A percentile compares a stretch with the other conserved stretches of the same genome.
These are phyloP conservation scores for Colletotrichum neosansevieriae DNA, from an alignment of 2,329 filamentous ascomycete genomes.

Conservation along the genomic window DNA sequence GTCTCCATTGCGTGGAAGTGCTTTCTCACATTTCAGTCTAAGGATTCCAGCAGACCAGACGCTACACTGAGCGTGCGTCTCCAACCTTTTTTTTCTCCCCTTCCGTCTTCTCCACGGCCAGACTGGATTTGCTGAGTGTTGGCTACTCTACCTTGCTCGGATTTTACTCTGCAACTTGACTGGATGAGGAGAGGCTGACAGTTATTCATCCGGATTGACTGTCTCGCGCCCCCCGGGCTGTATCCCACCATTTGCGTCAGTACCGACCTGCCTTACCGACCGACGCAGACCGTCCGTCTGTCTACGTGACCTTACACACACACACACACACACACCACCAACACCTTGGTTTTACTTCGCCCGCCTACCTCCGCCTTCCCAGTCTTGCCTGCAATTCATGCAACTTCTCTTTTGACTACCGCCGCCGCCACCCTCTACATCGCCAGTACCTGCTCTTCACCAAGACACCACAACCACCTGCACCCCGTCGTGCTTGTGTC, in stretches of 20 bases:
- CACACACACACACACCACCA: neutral
- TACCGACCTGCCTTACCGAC: constrained; percentile 24
- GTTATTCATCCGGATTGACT: neutral
- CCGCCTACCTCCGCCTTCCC: constrained; percentile 37
- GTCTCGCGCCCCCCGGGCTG: neutral
- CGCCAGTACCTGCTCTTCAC: constrained; percentile 13
- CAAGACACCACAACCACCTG: constrained; percentile 32
- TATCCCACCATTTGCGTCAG: constrained; percentile 17
- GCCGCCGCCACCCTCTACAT: constrained; percentile 21
- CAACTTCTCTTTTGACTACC: constrained; percentile 35
- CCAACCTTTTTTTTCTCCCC: constrained; percentile 11
- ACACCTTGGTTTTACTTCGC: constrained; percentile 24
- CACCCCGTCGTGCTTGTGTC: constrained; percentile 28
- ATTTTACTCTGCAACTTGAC: neutral
- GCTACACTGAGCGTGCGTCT: neutral
- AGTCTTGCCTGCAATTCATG: constrained; percentile 37
- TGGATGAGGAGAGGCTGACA: constrained; percentile 11
- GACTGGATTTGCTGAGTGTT: constrained; percentile 17
- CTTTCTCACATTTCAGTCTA: constrained; percentile 16
- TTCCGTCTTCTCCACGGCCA: constrained; percentile 15
- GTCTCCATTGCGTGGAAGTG: constrained; percentile 8
- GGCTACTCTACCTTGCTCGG: neutral
- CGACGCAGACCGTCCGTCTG: constrained; percentile 15
- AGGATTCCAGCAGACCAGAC: constrained; percentile 10
- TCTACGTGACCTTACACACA: constrained; percentile 3